A percentile compares a stretch with the other conserved stretches of the same genome.
Evolutionary conservation across 106 monocot species (phyloP).

Genomic region (Acorus calamus): DNA sequence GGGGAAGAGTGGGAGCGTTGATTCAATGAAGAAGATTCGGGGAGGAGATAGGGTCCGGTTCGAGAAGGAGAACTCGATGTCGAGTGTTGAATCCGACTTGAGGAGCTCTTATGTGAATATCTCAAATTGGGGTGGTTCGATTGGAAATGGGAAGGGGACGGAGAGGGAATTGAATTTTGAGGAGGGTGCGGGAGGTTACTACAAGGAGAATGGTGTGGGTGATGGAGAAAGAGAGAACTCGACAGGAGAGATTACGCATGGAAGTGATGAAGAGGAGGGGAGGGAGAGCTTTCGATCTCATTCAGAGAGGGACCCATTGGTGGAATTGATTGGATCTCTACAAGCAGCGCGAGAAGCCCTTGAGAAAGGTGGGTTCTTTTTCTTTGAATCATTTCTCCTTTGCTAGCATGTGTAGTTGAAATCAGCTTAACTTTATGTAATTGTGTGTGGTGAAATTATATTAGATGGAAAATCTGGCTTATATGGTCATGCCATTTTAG

Average conservation of each 20-base stretch:
- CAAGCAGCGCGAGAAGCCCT: constrained; percentile 70
- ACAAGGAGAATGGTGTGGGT: constrained; percentile 35
- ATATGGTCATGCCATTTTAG: no score
- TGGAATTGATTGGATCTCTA: constrained; percentile 44
- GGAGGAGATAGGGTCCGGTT: constrained; percentile 18
- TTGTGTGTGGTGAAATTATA: no score
- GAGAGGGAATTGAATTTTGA: constrained; percentile 25
- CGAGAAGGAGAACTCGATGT: constrained; percentile 54
- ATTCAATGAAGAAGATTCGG: constrained; percentile 22
- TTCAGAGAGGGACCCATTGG: constrained; percentile 41
- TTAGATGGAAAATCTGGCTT: no score
- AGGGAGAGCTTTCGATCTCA: constrained; percentile 9
- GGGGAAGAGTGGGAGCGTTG: constrained; percentile 21
- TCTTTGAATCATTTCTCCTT: neutral
- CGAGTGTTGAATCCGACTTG: constrained; percentile 54
- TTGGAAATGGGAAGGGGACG: constrained; percentile 32
- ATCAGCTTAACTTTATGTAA: no score
- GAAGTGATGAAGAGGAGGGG: constrained; percentile 15
- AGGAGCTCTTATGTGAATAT: constrained; percentile 27
- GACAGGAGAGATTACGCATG: neutral
- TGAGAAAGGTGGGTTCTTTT: constrained; percentile 50
- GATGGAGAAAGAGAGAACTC: constrained; percentile 16
- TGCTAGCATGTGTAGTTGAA: no score
- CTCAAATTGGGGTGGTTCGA: constrained; percentile 10
- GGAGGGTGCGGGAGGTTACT: constrained; percentile 25